Base-by-base conservation (phyloP, 768 basidiomycete species). In the Tricholoma sp. region DNA sequence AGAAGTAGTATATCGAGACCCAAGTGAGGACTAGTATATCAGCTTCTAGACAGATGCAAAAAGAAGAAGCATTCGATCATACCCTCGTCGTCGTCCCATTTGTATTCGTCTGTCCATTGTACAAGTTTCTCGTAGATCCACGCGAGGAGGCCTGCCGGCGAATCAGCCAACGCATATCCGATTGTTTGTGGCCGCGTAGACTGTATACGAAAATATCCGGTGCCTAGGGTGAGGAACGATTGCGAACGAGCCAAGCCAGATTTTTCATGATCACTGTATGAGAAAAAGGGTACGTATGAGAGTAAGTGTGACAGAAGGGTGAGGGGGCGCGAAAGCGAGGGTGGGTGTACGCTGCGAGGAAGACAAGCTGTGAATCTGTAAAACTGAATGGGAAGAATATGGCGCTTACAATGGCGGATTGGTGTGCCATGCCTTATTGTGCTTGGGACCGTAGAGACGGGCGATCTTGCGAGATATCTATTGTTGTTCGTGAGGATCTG, bases 1-100 rank as follows among this genome's bases (percentile, higher is more conserved):
- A 84, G 67, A 85, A 84, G 72, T 75, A 78, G 60, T 83, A 84
- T 14, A 84, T 72, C 1, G 82, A 83, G 5, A 83, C 65, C 83
- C 84, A 86, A 0, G 81, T 83, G 29, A 86, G 61, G 1, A 85
- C 84, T 84, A n/a, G n/a, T n/a, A n/a, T n/a, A n/a, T n/a, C n/a
- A n/a, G n/a, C n/a, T n/a, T n/a, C n/a, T n/a, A n/a, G n/a, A n/a
- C n/a, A n/a, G n/a, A n/a, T n/a, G n/a, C n/a, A n/a, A n/a, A n/a
- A n/a, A n/a, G n/a, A n/a, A n/a, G n/a, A n/a, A n/a, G n/a, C n/a
- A n/a, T n/a, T n/a, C n/a, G n/a, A n/a, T n/a, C n/a, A n/a, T n/a
- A 78, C 84, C 73, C 69, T 86, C 81, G 22, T 85, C 82, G 43
- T 83, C 82, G 5, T 70, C 70, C 83, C 83, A 85, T 0, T 74